A percentile compares a stretch with the other conserved stretches of the same genome.
Evolutionary conservation across 495 filamentous ascomycete species (phyloP).

Genomic region (Tuber calosporum): DNA sequence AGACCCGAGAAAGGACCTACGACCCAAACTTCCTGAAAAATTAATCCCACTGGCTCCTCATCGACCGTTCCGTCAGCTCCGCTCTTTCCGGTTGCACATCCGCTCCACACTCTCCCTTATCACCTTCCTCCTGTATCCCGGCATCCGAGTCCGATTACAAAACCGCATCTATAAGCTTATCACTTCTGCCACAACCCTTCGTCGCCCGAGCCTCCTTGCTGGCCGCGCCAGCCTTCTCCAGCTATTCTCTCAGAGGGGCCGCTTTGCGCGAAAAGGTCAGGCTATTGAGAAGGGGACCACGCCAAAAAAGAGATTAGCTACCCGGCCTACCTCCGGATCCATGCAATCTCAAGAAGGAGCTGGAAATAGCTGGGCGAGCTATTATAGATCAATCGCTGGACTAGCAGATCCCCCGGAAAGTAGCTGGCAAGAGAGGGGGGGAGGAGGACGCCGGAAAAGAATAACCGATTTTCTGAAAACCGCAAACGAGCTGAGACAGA

Average conservation of each 20-base stretch:
- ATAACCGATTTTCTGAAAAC: slow-evolving; percentile 78
- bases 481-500: slow-evolving; percentile 83
- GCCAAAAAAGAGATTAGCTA: slow-evolving; percentile 4
- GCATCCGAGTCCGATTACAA: slow-evolving; percentile 27
- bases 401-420: slow-evolving; percentile 5
- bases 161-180: slow-evolving; percentile 26
- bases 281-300: slow-evolving; percentile 6
- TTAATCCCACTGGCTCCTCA: neutral
- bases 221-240: slow-evolving; percentile 11
- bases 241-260: slow-evolving; percentile 11
- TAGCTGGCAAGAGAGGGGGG: slow-evolving; percentile 46
- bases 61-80: neutral
- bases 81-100: slow-evolving; percentile 13
- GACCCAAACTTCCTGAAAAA: neutral
- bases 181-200: slow-evolving; percentile 3
- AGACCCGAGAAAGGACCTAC: neutral
- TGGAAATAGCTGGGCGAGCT: slow-evolving; percentile 20
- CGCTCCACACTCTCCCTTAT: slow-evolving; percentile 22
- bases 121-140: slow-evolving; percentile 30
- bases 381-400: slow-evolving; percentile 23
- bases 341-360: slow-evolving; percentile 19
- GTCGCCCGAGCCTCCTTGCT: neutral
- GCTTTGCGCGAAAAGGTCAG: slow-evolving; percentile 14
- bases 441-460: slow-evolving; percentile 67
- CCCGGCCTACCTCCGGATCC: slow-evolving; percentile 1